These are phyloP conservation scores for Thraustochytrium sp. DNA, from an alignment of 352 stramenopile species.

Conservation along the genomic window DNA sequence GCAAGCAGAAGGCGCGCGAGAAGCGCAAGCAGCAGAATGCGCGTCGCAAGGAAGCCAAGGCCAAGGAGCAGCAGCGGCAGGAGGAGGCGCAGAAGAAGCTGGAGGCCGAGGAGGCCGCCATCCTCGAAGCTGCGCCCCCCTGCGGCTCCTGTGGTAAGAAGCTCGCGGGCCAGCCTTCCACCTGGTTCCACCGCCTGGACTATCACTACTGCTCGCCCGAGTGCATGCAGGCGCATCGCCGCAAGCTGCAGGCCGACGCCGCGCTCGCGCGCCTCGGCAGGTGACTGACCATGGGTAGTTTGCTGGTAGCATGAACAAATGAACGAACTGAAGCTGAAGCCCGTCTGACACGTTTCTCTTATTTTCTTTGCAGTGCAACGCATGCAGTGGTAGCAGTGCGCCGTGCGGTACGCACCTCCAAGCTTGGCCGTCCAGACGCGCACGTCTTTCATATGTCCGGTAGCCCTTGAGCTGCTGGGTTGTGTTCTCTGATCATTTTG, in stretches of 20 bases:
- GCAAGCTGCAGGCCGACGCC: slow-evolving; percentile 2
- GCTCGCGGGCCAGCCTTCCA: neutral
- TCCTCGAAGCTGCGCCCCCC: neutral
- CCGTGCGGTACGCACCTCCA: too few relatives aligned
- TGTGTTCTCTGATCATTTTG: too few relatives aligned
- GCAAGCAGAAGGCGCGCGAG: neutral
- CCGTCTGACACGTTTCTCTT: too few relatives aligned
- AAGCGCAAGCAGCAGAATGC: neutral
- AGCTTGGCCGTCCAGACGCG: too few relatives aligned
- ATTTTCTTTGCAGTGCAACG: too few relatives aligned
- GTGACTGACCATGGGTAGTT: too few relatives aligned
- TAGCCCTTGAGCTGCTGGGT: too few relatives aligned
- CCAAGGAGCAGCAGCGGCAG: neutral
- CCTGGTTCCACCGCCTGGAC: slow-evolving; percentile 12
- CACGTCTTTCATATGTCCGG: too few relatives aligned
- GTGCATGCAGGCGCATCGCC: slow-evolving; percentile 26
- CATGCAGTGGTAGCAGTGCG: too few relatives aligned
- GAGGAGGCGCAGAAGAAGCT: neutral
- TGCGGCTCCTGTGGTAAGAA: slow-evolving; percentile 17
- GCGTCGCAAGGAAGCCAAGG: neutral
- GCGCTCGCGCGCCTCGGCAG: neutral
- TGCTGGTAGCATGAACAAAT: too few relatives aligned
- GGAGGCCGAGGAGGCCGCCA: neutral
- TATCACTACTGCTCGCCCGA: slow-evolving; percentile 19
- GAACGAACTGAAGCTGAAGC: too few relatives aligned